A percentile compares a stretch with the other conserved stretches of the same genome.
Evolutionary conservation across 2,329 filamentous ascomycete genomes (phyloP).

Genomic region (Aspergillus nomiae): DNA sequence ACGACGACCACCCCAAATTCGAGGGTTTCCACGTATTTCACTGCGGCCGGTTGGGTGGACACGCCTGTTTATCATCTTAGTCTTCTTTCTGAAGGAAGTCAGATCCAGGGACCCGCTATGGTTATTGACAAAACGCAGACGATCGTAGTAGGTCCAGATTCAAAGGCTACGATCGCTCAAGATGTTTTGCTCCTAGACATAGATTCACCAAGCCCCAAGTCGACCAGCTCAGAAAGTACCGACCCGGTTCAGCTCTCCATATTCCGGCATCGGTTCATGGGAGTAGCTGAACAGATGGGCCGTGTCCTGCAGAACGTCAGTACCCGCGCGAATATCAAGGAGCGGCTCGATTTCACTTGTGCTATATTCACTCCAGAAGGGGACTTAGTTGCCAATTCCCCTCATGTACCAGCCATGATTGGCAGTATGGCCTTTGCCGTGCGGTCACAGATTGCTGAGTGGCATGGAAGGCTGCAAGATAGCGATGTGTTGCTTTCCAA

Average conservation of each 20-base stretch:
- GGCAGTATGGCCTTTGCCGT: conserved; percentile 41
- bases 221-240: conserved; percentile 25
- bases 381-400: conserved; percentile 68
- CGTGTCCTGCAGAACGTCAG: conserved; percentile 58
- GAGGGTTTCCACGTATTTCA: too few relatives aligned
- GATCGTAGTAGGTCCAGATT: conserved; percentile 83
- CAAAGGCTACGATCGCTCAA: conserved; percentile 74
- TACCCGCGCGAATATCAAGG: conserved; percentile 72
- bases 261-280: conserved; percentile 61
- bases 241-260: conserved; percentile 58
- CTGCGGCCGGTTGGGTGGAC: conserved; percentile 11
- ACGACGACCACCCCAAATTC: too few relatives aligned
- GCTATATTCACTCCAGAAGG: conserved; percentile 76
- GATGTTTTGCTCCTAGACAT: conserved; percentile 86
- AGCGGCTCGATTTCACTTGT: conserved; percentile 83
- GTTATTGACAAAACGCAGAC: conserved; percentile 76
- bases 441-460: conserved; percentile 65
- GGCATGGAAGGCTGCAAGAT: conserved; percentile 70
- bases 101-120: conserved; percentile 69
- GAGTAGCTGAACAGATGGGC: conserved; percentile 63
- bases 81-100: conserved; percentile 34
- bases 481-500: conserved; percentile 80
- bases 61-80: conserved; percentile 40
- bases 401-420: conserved; percentile 76
- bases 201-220: conserved; percentile 50